Evolutionary conservation across 495 filamentous ascomycete species (phyloP).

Genomic region (Tuber umbilicatum): DNA sequence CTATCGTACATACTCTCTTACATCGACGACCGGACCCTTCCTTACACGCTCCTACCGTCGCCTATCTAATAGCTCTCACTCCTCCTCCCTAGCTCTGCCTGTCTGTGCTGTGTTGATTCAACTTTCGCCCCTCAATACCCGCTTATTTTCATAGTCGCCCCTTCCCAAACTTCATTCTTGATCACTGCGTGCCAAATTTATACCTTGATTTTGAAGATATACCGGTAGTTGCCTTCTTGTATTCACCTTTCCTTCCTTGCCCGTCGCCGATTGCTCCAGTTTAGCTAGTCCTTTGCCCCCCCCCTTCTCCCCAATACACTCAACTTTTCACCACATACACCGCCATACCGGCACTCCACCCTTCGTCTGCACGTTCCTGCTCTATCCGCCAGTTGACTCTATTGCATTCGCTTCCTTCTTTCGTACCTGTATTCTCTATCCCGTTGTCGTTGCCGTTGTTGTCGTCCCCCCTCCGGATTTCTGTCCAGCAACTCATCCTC

Average conservation of each 20-base stretch:
- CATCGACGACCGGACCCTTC: neutral
- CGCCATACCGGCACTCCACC: neutral
- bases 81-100: constrained; percentile 21
- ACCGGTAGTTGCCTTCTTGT: neutral
- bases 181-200: constrained; percentile 24
- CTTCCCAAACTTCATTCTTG: constrained; percentile 35
- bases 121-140: constrained; percentile 11
- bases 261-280: neutral
- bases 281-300: neutral
- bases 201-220: neutral
- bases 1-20: neutral
- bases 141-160: constrained; percentile 14
- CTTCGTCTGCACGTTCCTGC: neutral
- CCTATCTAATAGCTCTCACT: neutral
- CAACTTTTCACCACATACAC: neutral
- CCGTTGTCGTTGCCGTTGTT: constrained; percentile 1
- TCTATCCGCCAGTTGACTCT: neutral
- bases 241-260: neutral
- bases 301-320: neutral
- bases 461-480: constrained; percentile 1
- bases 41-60: neutral
- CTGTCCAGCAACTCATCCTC: constrained; percentile 4
- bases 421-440: neutral
- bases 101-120: constrained; percentile 20
- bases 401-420: neutral